Evolutionary conservation across 306 rosid genomes (phyloP).

Genomic region (Erythrophleum fordii): DNA sequence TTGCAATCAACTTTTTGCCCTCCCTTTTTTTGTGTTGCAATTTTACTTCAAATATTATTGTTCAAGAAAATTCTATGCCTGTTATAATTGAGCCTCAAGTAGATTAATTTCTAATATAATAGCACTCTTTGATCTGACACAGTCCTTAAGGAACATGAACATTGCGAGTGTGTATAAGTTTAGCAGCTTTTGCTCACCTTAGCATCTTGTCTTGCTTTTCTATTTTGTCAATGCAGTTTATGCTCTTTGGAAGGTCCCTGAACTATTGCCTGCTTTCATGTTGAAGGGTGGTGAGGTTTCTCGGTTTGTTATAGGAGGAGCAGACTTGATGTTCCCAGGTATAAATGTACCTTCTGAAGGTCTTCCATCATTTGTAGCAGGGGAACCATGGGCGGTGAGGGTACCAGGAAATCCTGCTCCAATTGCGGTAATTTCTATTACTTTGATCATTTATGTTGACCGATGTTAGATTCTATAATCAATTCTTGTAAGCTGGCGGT

Average conservation of each 20-base stretch:
- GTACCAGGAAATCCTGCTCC: constrained; percentile 97
- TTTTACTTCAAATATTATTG: not conserved
- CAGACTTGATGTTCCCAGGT: constrained; percentile 98
- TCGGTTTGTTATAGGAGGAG: constrained; percentile 82
- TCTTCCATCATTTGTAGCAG: constrained; percentile 74
- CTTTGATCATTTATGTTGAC: not conserved
- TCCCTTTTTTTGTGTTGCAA: not conserved
- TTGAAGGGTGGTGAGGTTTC: constrained; percentile 94
- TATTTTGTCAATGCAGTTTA: constrained; percentile 56
- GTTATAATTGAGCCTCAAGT: not conserved
- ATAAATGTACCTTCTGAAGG: constrained; percentile 81
- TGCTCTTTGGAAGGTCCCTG: constrained; percentile 92
- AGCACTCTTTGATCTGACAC: not conserved
- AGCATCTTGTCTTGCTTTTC: not conserved
- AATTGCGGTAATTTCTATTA: constrained; percentile 64
- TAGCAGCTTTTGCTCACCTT: not conserved
- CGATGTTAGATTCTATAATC: not conserved
- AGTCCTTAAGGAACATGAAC: not conserved
- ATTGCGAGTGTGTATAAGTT: not conserved
- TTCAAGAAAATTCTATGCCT: not conserved
- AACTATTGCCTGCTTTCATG: constrained; percentile 76
- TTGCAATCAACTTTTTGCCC: not conserved
- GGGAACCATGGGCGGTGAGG: constrained; percentile 85
- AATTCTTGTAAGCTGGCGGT: not conserved
- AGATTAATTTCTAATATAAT: not conserved